phyloP scores from a whole-genome alignment of 805 yeast species.

The Danielia reshetovae region DNA sequence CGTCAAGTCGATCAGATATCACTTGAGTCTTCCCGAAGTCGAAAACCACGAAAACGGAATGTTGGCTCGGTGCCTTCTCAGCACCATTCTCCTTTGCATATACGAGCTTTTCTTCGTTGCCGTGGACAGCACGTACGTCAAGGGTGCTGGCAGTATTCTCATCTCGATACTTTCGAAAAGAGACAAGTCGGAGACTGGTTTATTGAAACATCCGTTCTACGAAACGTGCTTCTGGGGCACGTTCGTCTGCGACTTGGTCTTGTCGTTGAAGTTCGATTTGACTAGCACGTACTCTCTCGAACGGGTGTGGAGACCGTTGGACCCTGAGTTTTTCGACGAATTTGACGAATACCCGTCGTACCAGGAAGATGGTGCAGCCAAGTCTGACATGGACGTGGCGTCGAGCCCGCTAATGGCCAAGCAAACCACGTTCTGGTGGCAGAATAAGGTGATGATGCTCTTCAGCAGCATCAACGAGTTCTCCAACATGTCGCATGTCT shows the following conservation, averaged over 20 bases:
- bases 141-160: conserved; percentile 34
- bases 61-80: conserved; percentile 32
- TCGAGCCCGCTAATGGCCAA: conserved; percentile 9
- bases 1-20: conserved; percentile 29
- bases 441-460: conserved; percentile 26
- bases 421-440: conserved; percentile 33
- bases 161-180: conserved; percentile 23
- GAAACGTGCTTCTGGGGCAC: conserved; percentile 36
- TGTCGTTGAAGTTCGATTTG: conserved; percentile 28
- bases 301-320: conserved; percentile 30
- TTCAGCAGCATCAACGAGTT: conserved; percentile 29
- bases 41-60: conserved; percentile 24
- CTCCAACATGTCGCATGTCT: conserved; percentile 21
- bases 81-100: conserved; percentile 34
- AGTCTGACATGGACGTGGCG: conserved; percentile 1
- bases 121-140: conserved; percentile 33
- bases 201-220: conserved; percentile 27
- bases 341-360: conserved; percentile 9
- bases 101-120: conserved; percentile 39
- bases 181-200: conserved; percentile 15
- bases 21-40: conserved; percentile 23
- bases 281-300: conserved; percentile 32
- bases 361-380: conserved; percentile 3
- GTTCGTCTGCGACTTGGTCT: conserved; percentile 31
- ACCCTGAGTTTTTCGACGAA: conserved; percentile 25